phyloP scores from a whole-genome alignment of 139 green algal genomes.

The Tetradesmus lagerheimii region DNA sequence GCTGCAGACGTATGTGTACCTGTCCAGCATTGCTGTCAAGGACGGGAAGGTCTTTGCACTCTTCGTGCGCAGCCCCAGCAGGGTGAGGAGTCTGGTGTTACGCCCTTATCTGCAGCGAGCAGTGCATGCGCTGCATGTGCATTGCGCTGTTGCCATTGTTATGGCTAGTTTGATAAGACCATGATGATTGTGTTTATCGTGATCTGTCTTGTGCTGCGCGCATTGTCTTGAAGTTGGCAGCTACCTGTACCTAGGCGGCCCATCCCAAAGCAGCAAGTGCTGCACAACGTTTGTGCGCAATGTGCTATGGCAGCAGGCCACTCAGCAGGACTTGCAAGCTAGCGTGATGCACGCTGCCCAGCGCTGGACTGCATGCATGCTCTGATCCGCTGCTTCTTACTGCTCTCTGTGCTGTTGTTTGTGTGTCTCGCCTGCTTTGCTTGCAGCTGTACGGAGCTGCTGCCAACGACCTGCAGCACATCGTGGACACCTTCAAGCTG shows the following conservation, averaged over 20 bases:
- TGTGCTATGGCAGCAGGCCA: neutral
- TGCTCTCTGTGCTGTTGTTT: neutral
- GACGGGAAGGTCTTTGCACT: constrained; percentile 81
- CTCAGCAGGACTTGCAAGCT: neutral
- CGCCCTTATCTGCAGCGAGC: neutral
- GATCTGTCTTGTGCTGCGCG: too few species aligned
- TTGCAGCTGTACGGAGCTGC: neutral
- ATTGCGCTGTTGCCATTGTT: too few species aligned
- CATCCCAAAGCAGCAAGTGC: too few species aligned
- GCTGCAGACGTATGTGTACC: constrained; percentile 71
- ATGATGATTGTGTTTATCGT: too few species aligned
- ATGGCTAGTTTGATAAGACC: too few species aligned
- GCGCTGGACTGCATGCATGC: too few species aligned
- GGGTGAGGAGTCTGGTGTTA: constrained; percentile 6
- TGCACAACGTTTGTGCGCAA: too few species aligned
- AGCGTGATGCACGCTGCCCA: neutral
- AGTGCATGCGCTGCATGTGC: neutral
- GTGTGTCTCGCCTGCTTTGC: neutral
- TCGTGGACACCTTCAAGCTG: constrained; percentile 75
- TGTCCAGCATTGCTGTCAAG: constrained; percentile 77
- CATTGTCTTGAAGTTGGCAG: too few species aligned
- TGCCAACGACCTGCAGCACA: constrained; percentile 66
- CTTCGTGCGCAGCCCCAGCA: constrained; percentile 64
- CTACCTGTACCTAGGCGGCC: too few species aligned
- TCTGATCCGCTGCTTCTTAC: too few species aligned